Conservation (phyloP, 2,329 filamentous ascomycete genomes). For the Arthrinium puccinioides region DNA sequence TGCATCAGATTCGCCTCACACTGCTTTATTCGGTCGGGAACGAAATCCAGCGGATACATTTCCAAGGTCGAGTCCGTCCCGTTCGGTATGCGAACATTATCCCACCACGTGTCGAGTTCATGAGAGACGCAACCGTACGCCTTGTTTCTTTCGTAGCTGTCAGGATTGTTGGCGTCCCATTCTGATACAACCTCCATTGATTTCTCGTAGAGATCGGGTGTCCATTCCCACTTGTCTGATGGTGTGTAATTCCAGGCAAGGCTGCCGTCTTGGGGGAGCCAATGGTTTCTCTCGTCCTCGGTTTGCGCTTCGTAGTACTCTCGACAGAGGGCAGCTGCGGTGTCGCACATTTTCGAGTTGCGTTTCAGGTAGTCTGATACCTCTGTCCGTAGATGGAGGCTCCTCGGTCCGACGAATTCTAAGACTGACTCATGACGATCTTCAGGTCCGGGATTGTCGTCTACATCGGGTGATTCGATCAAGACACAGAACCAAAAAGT, state of each 20-base stretch:
- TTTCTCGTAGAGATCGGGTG: constrained; percentile 24
- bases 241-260: constrained; percentile 51
- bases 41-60: constrained; percentile 55
- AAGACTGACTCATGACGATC: constrained; percentile 44
- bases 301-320: constrained; percentile 46
- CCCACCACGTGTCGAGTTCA: constrained; percentile 61
- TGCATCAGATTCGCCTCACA: constrained; percentile 54
- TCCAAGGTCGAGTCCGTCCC: constrained; percentile 49
- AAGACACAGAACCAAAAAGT: constrained; percentile 60
- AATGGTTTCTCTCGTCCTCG: constrained; percentile 40
- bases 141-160: constrained; percentile 53
- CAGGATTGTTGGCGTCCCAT: constrained; percentile 43
- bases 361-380: constrained; percentile 56
- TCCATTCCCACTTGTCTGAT: constrained; percentile 13
- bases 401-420: constrained; percentile 45
- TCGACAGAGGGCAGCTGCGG: constrained; percentile 45
- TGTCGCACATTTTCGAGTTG: constrained; percentile 51
- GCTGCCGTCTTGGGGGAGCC: constrained; percentile 40
- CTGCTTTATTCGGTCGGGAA: constrained; percentile 47
- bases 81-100: constrained; percentile 52
- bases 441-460: constrained; percentile 38
- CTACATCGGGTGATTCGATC: constrained; percentile 42
- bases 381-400: constrained; percentile 51
- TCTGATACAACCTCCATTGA: constrained; percentile 36
- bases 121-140: constrained; percentile 54